Evolutionary conservation across 768 basidiomycete species (phyloP).

Genomic region (Mycena amicta): DNA sequence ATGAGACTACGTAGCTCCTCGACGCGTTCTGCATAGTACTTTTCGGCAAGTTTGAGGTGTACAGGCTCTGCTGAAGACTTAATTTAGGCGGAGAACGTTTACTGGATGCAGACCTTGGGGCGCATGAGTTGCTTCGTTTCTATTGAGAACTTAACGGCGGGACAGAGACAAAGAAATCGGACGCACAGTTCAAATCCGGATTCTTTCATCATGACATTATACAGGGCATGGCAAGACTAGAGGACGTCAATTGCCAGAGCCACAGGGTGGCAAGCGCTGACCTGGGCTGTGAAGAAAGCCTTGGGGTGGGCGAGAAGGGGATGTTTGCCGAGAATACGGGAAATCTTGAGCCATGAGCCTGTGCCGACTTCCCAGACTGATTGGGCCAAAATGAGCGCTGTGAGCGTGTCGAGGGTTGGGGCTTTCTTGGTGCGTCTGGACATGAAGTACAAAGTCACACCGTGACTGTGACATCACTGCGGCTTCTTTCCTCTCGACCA

Average conservation of each 20-base stretch:
- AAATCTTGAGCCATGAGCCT: slow-evolving; percentile 66
- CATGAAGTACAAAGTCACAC: not conserved
- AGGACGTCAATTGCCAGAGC: no score
- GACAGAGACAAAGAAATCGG: slow-evolving; percentile 5
- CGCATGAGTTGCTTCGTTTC: slow-evolving; percentile 52
- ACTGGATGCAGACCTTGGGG: slow-evolving; percentile 50
- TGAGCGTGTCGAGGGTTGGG: slow-evolving; percentile 39
- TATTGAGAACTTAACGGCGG: slow-evolving; percentile 28
- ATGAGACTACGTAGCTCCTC: slow-evolving; percentile 75
- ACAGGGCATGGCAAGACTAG: slow-evolving; percentile 72
- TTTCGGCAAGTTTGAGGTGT: slow-evolving; percentile 75
- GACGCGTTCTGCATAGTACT: slow-evolving; percentile 69
- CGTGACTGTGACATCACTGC: not conserved
- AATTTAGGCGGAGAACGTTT: not conserved
- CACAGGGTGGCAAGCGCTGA: no score
- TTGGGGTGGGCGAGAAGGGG: slow-evolving; percentile 66
- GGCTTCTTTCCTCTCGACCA: not conserved
- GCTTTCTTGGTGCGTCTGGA: slow-evolving; percentile 16
- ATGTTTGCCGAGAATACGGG: slow-evolving; percentile 68
- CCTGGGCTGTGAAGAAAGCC: slow-evolving; percentile 70
- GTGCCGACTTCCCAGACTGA: slow-evolving; percentile 83
- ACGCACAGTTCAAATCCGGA: slow-evolving; percentile 66
- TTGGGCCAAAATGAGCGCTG: slow-evolving; percentile 83
- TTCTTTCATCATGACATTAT: slow-evolving; percentile 68
- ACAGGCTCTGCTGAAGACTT: slow-evolving; percentile 50